These are phyloP conservation scores for Climacium dendroides DNA, from an alignment of 225 moss, liverwort and hornwort species.

Conservation along the genomic window DNA sequence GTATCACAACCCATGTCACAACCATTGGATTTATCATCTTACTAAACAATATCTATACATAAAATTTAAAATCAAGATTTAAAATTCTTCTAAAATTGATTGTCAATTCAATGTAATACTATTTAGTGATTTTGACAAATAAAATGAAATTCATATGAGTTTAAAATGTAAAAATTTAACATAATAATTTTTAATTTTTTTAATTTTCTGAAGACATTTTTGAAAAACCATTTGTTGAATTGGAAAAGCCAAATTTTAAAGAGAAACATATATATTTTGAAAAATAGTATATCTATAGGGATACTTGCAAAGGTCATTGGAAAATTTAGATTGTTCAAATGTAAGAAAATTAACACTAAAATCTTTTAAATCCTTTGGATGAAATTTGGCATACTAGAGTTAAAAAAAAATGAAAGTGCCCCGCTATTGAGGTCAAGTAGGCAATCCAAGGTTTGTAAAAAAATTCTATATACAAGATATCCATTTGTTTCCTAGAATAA, in stretches of 20 bases:
- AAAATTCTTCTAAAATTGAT: background rate
- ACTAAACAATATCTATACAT: background rate
- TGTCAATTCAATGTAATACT: background rate
- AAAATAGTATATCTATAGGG: too few relatives aligned
- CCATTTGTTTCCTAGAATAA: background rate
- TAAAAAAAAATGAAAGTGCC: fast-evolving
- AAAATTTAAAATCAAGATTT: background rate
- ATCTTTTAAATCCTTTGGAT: background rate
- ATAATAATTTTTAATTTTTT: background rate
- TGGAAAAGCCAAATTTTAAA: background rate
- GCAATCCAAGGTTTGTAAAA: background rate
- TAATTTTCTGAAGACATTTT: background rate
- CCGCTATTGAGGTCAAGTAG: background rate
- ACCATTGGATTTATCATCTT: background rate
- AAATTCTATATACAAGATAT: background rate
- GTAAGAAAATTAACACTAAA: background rate
- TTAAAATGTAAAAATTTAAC: background rate
- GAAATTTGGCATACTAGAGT: background rate
- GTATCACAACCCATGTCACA: background rate
- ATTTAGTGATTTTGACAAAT: background rate
- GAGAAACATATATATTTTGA: background rate
- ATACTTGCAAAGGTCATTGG: background rate
- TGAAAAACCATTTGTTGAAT: background rate
- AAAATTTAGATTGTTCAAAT: background rate
- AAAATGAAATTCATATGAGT: background rate